Evolutionary conservation across 208 protist genomes (phyloP).

Genomic region (Wallacemonas sp.): DNA sequence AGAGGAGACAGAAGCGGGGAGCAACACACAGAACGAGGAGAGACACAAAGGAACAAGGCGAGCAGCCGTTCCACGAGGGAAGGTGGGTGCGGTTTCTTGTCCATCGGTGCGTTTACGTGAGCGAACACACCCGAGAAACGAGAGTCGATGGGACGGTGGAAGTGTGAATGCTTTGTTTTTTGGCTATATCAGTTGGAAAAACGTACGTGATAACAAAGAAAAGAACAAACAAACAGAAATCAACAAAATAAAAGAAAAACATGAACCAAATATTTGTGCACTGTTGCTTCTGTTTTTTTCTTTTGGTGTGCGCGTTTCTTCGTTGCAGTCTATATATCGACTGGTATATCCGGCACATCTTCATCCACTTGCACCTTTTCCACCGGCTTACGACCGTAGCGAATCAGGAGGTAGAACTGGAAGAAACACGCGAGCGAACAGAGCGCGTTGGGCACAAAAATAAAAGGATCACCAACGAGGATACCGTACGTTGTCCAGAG

Average conservation of each 20-base stretch:
- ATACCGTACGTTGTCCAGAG: constrained; percentile 67
- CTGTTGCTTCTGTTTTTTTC: background rate
- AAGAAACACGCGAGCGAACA: constrained; percentile 54
- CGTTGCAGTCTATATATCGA: constrained; percentile 13
- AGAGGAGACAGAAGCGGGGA: too few relatives aligned
- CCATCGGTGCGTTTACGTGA: too few relatives aligned
- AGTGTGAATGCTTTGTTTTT: too few relatives aligned
- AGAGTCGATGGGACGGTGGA: too few relatives aligned
- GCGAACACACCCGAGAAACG: too few relatives aligned
- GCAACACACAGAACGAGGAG: too few relatives aligned
- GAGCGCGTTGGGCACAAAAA: constrained; percentile 50
- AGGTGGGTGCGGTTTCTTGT: too few relatives aligned
- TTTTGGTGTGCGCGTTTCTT: background rate
- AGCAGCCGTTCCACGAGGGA: too few relatives aligned
- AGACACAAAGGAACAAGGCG: too few relatives aligned
- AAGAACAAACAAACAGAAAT: background rate
- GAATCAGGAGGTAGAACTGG: constrained; percentile 49
- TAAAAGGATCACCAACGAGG: constrained; percentile 40
- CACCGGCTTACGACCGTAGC: constrained; percentile 41
- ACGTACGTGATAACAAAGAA: too few relatives aligned
- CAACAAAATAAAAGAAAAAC: background rate
- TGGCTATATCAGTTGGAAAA: too few relatives aligned
- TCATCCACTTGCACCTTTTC: constrained; percentile 17
- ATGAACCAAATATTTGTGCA: too few relatives aligned
- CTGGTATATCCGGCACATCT: constrained; percentile 24